Evolutionary conservation across 805 yeast genomes (phyloP), one percentile per base, ranked within the genome.

Genomic region (Yamadazyma kitorensis): DNA sequence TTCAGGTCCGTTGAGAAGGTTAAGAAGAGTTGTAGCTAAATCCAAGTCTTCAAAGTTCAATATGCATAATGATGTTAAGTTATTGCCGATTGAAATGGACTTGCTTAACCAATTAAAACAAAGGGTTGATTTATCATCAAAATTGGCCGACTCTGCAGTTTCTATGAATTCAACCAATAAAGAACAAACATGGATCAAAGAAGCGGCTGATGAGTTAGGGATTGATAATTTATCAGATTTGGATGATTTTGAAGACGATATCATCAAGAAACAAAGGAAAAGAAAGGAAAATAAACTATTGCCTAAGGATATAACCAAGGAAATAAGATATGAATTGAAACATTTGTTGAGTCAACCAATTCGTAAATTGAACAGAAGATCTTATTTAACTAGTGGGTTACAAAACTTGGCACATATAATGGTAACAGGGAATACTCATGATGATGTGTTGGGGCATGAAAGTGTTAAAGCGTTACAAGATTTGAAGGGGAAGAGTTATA

Each of bases 141-240:
- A 80, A 48, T 64, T 93, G 32, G 89, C 94, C 0, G 95, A 86
- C 44, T 69, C 86, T 12, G 78, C 76, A 24, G 65, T 80, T 11
- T 74, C 81, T 2, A 59, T 75, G 2, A 74, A 80, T 13, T 74
- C 84, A 4, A 59, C 77, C 21, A 68, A 67, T 24, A 83, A 82
- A 48, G 93, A 87, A 44, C 79, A 78, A 36, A 68, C 76, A 16
- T 88, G 98, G 97, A 67, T 88, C 40, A 74, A 77, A 39, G 79
- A 86, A 52, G 97, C 96, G 0, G 98, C 98, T 0, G 93, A 84
- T 34, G 98, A 93, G 32, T 68, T 93, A 36, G 98, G 95, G 6
- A 61, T 89, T 24, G 96, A 85, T 22, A 70, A 80, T 32, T 59
- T 78, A 34, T 66, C 74, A 28, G 89, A 82, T 37, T 61, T 83